Evolutionary conservation across 805 yeast species (phyloP).

Genomic region (Nakazawaea laoshanensis): DNA sequence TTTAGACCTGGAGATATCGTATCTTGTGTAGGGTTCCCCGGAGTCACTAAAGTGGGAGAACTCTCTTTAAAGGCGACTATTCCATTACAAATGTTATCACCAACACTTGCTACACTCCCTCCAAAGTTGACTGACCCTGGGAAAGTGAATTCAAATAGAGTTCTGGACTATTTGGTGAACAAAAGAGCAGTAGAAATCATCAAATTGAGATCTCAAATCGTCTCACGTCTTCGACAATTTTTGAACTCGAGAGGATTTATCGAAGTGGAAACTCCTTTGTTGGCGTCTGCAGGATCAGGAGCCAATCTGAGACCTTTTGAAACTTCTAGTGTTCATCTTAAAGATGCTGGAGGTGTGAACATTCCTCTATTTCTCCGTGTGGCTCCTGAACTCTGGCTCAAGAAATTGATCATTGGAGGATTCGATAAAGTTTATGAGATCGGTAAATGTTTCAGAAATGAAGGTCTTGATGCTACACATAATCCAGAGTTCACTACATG

Average conservation of each 20-base stretch:
- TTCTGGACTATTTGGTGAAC: slow-evolving; percentile 65
- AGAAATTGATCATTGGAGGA: slow-evolving; percentile 74
- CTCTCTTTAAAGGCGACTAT: slow-evolving; percentile 52
- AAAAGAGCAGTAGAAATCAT: slow-evolving; percentile 36
- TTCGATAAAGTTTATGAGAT: slow-evolving; percentile 82
- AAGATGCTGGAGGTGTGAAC: slow-evolving; percentile 17
- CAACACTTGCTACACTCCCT: slow-evolving; percentile 67
- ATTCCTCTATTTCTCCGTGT: slow-evolving; percentile 58
- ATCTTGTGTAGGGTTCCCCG: slow-evolving; percentile 60
- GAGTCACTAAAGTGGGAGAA: slow-evolving; percentile 71
- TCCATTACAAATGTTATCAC: slow-evolving; percentile 50
- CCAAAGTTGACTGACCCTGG: slow-evolving; percentile 47
- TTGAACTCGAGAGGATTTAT: slow-evolving; percentile 48
- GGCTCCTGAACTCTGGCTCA: slow-evolving; percentile 95
- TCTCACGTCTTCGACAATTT: slow-evolving; percentile 47
- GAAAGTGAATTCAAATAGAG: slow-evolving; percentile 58
- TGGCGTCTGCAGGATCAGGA: slow-evolving; percentile 63
- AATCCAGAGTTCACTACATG: slow-evolving; percentile 91
- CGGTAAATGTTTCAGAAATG: slow-evolving; percentile 82
- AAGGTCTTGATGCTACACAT: slow-evolving; percentile 87
- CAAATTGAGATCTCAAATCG: slow-evolving; percentile 44
- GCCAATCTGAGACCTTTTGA: slow-evolving; percentile 88
- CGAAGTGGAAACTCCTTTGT: slow-evolving; percentile 86
- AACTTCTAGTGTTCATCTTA: slow-evolving; percentile 34
- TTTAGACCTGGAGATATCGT: slow-evolving; percentile 70